Conservation (phyloP, 257 asterid genomes). For the Plantago ovata region DNA sequence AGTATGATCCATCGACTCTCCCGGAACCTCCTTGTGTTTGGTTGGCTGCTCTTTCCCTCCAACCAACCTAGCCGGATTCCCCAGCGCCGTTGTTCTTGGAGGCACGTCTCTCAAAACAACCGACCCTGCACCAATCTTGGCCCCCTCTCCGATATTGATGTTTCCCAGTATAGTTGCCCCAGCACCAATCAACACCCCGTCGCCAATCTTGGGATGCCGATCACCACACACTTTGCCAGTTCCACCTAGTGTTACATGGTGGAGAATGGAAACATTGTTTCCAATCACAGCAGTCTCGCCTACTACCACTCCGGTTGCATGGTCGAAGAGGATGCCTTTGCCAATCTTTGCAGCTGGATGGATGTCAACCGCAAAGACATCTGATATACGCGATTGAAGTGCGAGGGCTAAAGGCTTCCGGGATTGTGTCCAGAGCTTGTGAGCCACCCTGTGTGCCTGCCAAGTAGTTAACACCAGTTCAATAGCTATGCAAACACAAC, state of each 20-base stretch:
- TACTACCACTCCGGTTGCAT: conserved; percentile 68
- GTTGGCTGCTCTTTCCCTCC: conserved; percentile 46
- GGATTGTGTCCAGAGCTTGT: conserved; percentile 60
- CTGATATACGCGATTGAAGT: conserved; percentile 57
- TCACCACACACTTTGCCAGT: conserved; percentile 55
- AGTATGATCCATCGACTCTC: conserved; percentile 60
- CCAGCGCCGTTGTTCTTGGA: conserved; percentile 61
- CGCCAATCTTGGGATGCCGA: conserved; percentile 68
- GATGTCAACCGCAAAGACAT: conserved; percentile 58
- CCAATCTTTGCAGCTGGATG: conserved; percentile 68
- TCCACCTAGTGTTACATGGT: conserved; percentile 67
- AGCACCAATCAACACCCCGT: conserved; percentile 67
- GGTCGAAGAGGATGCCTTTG: conserved; percentile 61
- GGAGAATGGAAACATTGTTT: conserved; percentile 66
- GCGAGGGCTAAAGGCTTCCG: conserved; percentile 60
- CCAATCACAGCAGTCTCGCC: conserved; percentile 74
- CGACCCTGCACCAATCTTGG: conserved; percentile 67
- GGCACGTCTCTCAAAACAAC: conserved; percentile 63
- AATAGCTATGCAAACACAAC: too few species aligned
- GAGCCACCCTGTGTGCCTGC: conserved; percentile 67
- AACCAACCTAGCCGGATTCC: conserved; percentile 58
- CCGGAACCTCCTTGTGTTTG: conserved; percentile 43
- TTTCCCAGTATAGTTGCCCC: conserved; percentile 62
- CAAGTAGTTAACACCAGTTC: neutral
- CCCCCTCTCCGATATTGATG: conserved; percentile 59